These are phyloP conservation scores for Hypoxylon sp. DNA, from an alignment of 2,329 filamentous ascomycete species.

Conservation along the genomic window DNA sequence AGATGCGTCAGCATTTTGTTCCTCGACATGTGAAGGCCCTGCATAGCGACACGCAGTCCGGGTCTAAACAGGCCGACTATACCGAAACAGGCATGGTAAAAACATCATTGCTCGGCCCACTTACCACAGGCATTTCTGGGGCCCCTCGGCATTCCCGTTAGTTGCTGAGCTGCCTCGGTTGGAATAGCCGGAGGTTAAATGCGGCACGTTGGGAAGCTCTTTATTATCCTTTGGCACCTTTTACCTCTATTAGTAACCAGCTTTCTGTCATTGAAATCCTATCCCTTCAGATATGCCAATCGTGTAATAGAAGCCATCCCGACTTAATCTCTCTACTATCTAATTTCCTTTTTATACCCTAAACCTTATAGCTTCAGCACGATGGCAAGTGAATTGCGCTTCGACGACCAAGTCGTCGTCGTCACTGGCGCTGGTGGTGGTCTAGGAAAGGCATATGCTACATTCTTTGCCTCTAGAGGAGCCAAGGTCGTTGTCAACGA, in stretches of 20 bases:
- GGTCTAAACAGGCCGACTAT: conserved; percentile 19
- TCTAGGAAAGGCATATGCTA: conserved; percentile 83
- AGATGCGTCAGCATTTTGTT: conserved; percentile 16
- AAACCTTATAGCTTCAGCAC: conserved; percentile 34
- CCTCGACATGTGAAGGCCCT: conserved; percentile 48
- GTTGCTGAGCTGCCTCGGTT: conserved; percentile 52
- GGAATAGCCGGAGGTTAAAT: conserved; percentile 45
- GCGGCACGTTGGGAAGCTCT: conserved; percentile 46
- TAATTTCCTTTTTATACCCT: conserved; percentile 23
- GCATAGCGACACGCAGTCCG: conserved; percentile 13
- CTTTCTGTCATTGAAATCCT: conserved; percentile 20
- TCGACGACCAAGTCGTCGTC: conserved; percentile 89
- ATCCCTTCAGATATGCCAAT: conserved; percentile 27
- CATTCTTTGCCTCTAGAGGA: conserved; percentile 92
- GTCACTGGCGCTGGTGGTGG: conserved; percentile 89
- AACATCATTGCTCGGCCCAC: conserved; percentile 8
- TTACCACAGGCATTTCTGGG: conserved; percentile 28
- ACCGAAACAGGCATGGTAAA: conserved; percentile 26
- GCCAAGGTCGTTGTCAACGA: conserved; percentile 98
- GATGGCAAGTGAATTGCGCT: conserved; percentile 67
- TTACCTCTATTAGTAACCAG: conserved; percentile 8
- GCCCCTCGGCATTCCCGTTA: conserved; percentile 51
- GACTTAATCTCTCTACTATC: neutral
- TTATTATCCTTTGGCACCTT: conserved; percentile 30
- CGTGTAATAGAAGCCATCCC: conserved; percentile 26